Evolutionary conservation across 2,329 filamentous ascomycete genomes (phyloP).

Genomic region (Aspergillus melleus): DNA sequence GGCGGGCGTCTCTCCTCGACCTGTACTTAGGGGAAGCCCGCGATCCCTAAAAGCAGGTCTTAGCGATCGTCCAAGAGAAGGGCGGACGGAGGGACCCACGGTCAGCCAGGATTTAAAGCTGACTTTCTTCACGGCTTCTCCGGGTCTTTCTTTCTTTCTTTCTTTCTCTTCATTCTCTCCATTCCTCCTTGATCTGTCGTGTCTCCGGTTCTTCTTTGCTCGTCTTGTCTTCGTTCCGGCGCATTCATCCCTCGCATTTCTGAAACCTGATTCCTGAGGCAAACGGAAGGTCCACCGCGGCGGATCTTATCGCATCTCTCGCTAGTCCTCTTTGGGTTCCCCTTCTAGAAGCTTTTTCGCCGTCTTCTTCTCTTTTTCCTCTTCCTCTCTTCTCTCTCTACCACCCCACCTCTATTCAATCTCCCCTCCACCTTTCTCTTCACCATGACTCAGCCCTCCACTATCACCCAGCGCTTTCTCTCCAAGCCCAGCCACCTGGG

Average conservation of each 20-base stretch:
- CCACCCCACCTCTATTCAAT: background rate
- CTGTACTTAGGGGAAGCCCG: conserved; percentile 50
- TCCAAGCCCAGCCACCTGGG: conserved; percentile 76
- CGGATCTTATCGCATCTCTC: conserved; percentile 19
- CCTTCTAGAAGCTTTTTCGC: conserved; percentile 19
- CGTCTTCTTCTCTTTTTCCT: background rate
- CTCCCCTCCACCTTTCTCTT: background rate
- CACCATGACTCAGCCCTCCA: conserved; percentile 57
- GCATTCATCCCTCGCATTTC: background rate
- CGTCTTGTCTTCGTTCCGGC: background rate
- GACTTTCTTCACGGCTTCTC: conserved; percentile 1
- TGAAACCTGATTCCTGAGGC: background rate
- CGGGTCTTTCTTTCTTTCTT: conserved; percentile 4
- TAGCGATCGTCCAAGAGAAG: conserved; percentile 35
- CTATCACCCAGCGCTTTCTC: conserved; percentile 73
- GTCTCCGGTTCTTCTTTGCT: background rate
- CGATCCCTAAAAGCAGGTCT: conserved; percentile 50
- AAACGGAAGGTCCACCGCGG: background rate
- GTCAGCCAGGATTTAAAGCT: conserved; percentile 3
- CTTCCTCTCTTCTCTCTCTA: conserved; percentile 1
- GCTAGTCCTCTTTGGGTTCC: conserved; percentile 9
- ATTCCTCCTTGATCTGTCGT: conserved; percentile 1
- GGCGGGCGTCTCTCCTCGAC: conserved; percentile 42
- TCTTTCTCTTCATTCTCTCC: background rate
- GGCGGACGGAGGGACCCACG: conserved; percentile 7